Conservation (phyloP, 1,284 basidiomycete species). For the Ganoderma lingzhi region DNA sequence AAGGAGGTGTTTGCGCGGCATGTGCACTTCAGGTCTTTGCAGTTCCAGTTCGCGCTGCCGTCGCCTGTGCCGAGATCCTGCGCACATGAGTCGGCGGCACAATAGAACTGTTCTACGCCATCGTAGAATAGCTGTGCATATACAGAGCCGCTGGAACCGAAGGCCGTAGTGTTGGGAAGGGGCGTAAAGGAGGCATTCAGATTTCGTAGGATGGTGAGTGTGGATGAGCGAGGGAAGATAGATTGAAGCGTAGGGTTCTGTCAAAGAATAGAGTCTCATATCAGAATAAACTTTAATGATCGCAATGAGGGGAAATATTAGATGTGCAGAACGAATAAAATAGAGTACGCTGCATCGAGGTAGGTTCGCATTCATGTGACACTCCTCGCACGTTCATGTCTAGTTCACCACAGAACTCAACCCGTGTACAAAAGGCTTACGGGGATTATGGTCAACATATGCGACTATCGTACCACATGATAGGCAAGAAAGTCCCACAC, state of each 20-base stretch:
- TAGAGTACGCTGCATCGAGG: background rate
- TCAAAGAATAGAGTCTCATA: background rate
- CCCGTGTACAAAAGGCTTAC: too few species aligned
- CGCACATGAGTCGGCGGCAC: slow-evolving; percentile 72
- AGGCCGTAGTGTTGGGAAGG: slow-evolving; percentile 67
- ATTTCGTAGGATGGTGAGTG: slow-evolving; percentile 80
- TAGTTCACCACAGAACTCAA: background rate
- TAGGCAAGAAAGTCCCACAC: background rate
- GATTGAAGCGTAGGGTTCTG: slow-evolving; percentile 84
- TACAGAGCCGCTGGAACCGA: slow-evolving; percentile 62
- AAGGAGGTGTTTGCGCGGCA: slow-evolving; percentile 77
- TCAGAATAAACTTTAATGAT: background rate
- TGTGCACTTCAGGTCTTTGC: slow-evolving; percentile 75
- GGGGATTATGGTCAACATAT: background rate
- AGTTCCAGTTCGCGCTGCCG: slow-evolving; percentile 65
- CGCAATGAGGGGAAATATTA: background rate
- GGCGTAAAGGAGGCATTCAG: slow-evolving; percentile 75
- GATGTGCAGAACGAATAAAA: background rate
- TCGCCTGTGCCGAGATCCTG: slow-evolving; percentile 58
- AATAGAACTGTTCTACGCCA: slow-evolving; percentile 89
- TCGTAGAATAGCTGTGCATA: slow-evolving; percentile 85
- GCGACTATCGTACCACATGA: background rate
- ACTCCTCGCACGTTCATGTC: background rate
- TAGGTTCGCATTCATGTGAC: background rate
- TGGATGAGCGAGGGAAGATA: slow-evolving; percentile 72